Percentiles rank a stretch among this genome's conserved stretches.
These are phyloP conservation scores for Mikania micrantha DNA, from an alignment of 129 eudicot genomes.

Conservation along the genomic window DNA sequence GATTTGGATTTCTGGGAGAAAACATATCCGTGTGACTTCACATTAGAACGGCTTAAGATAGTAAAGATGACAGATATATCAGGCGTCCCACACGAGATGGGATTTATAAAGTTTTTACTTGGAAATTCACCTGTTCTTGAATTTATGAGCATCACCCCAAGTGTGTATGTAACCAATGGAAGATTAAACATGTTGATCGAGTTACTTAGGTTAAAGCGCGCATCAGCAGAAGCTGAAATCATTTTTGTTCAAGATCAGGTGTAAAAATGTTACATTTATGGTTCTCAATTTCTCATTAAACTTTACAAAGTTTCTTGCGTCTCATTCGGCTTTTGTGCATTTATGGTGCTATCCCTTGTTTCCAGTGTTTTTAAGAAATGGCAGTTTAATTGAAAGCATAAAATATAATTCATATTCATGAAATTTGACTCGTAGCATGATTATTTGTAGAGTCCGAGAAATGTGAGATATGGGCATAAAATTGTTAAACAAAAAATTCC, in stretches of 20 bases:
- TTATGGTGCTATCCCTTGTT: too few relatives aligned
- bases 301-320: neutral
- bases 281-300: too few relatives aligned
- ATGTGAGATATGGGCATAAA: too few relatives aligned
- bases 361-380: too few relatives aligned
- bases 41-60: conserved; percentile 41
- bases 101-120: conserved; percentile 64
- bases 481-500: too few relatives aligned
- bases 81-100: conserved; percentile 75
- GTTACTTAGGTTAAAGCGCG: conserved; percentile 71
- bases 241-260: conserved; percentile 52
- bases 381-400: too few relatives aligned
- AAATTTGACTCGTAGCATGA: too few relatives aligned
- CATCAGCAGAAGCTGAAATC: conserved; percentile 75
- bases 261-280: conserved; percentile 19
- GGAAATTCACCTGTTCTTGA: conserved; percentile 64
- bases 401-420: too few relatives aligned
- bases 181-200: conserved; percentile 55
- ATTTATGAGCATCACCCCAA: conserved; percentile 60
- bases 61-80: conserved; percentile 70
- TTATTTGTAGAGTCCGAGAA: too few relatives aligned
- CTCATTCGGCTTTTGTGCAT: conserved; percentile 12
- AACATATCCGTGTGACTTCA: conserved; percentile 40
- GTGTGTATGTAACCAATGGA: conserved; percentile 50
- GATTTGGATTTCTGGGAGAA: conserved; percentile 67